Evolutionary conservation across 2,329 filamentous ascomycete genomes (phyloP).

Genomic region (Mariannaea sp.): DNA sequence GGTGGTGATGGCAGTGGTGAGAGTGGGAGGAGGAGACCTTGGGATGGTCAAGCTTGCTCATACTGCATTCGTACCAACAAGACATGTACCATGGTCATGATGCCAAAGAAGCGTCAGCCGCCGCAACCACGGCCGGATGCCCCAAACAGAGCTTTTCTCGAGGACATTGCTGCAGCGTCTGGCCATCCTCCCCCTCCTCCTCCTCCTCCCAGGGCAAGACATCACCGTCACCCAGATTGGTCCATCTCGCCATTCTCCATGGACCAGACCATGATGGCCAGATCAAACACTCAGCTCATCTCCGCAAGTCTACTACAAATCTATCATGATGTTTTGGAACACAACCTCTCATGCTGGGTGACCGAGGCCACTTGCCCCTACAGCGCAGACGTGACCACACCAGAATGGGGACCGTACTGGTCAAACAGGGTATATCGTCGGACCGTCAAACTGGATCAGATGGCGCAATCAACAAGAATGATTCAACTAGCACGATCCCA

Average conservation of each 20-base stretch:
- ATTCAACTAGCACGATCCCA: slow-evolving; percentile 25
- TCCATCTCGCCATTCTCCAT: slow-evolving; percentile 30
- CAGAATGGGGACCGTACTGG: slow-evolving; percentile 33
- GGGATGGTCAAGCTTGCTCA: no score
- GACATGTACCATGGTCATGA: slow-evolving; percentile 21
- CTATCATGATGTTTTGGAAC: slow-evolving; percentile 34
- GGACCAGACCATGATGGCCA: slow-evolving; percentile 33
- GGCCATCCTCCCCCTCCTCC: no score
- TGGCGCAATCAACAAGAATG: slow-evolving; percentile 29
- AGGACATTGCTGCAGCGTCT: background rate
- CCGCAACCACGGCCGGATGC: no score
- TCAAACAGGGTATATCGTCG: slow-evolving; percentile 35
- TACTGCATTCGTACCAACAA: slow-evolving; percentile 20
- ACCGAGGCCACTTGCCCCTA: slow-evolving; percentile 35
- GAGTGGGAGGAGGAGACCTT: no score
- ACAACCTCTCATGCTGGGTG: slow-evolving; percentile 35
- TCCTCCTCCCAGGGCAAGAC: no score
- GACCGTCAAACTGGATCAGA: slow-evolving; percentile 31
- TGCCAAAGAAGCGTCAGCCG: slow-evolving; percentile 13
- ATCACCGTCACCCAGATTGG: slow-evolving; percentile 12
- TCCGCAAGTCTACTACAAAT: slow-evolving; percentile 33
- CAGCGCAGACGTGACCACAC: slow-evolving; percentile 2
- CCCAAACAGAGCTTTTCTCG: no score
- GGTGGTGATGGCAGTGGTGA: no score
- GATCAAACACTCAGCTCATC: slow-evolving; percentile 33